phyloP scores from a whole-genome alignment of 2,329 filamentous ascomycete species.

The Arthrinium phaeospermum region DNA sequence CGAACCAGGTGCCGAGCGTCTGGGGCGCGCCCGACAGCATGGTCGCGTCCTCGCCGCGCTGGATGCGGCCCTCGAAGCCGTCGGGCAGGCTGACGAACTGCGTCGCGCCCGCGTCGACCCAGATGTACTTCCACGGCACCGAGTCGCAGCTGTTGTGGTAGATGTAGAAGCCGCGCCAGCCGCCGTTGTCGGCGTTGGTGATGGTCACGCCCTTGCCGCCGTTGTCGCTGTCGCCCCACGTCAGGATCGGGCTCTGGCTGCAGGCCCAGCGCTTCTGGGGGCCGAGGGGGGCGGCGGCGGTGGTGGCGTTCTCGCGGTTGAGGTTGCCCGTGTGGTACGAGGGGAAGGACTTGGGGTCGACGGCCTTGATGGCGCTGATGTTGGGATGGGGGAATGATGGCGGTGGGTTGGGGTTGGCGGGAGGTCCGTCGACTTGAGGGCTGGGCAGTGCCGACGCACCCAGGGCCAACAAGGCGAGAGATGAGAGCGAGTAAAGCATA shows the following conservation, averaged over 20 bases:
- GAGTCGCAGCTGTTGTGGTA: slow-evolving; percentile 37
- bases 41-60: slow-evolving; percentile 32
- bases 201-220: slow-evolving; percentile 28
- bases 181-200: slow-evolving; percentile 28
- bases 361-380: slow-evolving; percentile 19
- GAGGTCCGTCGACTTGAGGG: background rate
- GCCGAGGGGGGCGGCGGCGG: background rate
- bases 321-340: slow-evolving; percentile 16
- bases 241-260: slow-evolving; percentile 24
- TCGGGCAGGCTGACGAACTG: slow-evolving; percentile 34
- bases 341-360: slow-evolving; percentile 7
- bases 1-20: slow-evolving; percentile 35
- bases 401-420: background rate
- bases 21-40: slow-evolving; percentile 34
- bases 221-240: slow-evolving; percentile 29
- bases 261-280: slow-evolving; percentile 25
- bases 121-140: slow-evolving; percentile 36
- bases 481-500: background rate
- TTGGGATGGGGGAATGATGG: slow-evolving; percentile 13
- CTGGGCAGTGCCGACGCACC: background rate
- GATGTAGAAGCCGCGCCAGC: slow-evolving; percentile 30
- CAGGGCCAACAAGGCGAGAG: background rate
- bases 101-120: slow-evolving; percentile 30
- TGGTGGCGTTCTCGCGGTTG: background rate
- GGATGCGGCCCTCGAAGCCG: slow-evolving; percentile 34